Percentiles rank a stretch among this genome's conserved stretches.
phyloP scores from a whole-genome alignment of 2,329 filamentous ascomycete species.

The Penicillium griseofulvum region DNA sequence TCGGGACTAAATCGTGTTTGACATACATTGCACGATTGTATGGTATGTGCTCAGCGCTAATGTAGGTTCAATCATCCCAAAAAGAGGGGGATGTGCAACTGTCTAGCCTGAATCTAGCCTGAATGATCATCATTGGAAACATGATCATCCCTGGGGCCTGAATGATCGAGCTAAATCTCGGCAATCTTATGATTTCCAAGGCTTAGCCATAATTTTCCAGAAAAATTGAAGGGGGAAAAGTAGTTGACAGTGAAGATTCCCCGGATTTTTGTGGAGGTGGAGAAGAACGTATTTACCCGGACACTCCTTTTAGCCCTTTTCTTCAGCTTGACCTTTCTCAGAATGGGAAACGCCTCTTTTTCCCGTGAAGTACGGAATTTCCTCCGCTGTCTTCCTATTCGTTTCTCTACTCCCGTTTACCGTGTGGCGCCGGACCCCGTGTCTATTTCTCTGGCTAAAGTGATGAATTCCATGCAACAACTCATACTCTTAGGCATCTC shows the following conservation, averaged over 20 bases:
- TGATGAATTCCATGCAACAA: not conserved
- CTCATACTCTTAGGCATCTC: not conserved
- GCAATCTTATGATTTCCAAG: not conserved
- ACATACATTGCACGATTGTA: not conserved
- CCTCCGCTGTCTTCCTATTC: conserved; percentile 4
- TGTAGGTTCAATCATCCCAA: not conserved
- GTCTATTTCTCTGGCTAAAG: not conserved
- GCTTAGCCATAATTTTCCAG: not conserved
- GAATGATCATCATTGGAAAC: not conserved
- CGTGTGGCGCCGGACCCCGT: not conserved
- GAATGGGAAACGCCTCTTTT: conserved; percentile 3
- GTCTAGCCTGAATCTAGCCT: not conserved
- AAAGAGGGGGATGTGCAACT: not conserved
- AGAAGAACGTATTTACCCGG: conserved; percentile 5
- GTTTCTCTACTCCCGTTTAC: not conserved
- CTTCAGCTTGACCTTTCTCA: not conserved
- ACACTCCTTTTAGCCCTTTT: not conserved
- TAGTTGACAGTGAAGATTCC: not conserved
- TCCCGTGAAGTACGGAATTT: conserved; percentile 12
- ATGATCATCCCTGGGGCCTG: not conserved
- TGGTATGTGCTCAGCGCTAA: not conserved
- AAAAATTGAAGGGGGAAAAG: not conserved
- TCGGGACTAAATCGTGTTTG: not conserved
- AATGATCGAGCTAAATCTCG: not conserved
- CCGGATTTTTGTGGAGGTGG: not conserved